Percentiles rank a stretch among this genome's conserved stretches.
phyloP scores from a whole-genome alignment of 805 yeast species.

The Metschnikowia noctiluminum region DNA sequence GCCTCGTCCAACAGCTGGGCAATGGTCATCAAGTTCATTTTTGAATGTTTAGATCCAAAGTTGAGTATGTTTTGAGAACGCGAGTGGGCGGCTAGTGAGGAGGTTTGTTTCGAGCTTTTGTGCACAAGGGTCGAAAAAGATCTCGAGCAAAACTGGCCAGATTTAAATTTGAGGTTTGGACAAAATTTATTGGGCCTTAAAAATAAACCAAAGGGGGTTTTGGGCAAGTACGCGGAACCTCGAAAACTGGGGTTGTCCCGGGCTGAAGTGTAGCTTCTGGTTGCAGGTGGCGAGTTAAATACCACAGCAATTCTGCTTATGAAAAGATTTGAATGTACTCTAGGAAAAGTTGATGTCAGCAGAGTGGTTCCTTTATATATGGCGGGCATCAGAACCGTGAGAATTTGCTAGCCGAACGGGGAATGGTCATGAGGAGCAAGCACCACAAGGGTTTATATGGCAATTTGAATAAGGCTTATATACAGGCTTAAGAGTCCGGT shows the following conservation, averaged over 20 bases:
- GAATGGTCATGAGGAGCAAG: constrained; percentile 1
- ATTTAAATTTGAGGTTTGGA: no score
- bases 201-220: no score
- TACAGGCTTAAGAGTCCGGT: background rate
- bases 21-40: constrained; percentile 48
- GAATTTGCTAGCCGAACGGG: background rate
- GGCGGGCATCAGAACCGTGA: constrained; percentile 12
- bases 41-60: constrained; percentile 9
- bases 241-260: no score
- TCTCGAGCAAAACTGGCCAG: no score
- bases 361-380: constrained; percentile 11
- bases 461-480: constrained; percentile 6
- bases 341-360: background rate
- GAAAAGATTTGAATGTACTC: background rate
- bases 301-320: background rate
- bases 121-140: no score
- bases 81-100: background rate
- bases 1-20: constrained; percentile 54
- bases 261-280: no score
- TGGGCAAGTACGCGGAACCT: no score
- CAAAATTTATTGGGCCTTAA: no score
- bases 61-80: background rate
- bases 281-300: no score
- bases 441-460: constrained; percentile 6
- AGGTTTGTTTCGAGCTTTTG: no score